Base-by-base conservation (phyloP, 176 grass and related monocot genomes). In the Oryza glumipatula region DNA sequence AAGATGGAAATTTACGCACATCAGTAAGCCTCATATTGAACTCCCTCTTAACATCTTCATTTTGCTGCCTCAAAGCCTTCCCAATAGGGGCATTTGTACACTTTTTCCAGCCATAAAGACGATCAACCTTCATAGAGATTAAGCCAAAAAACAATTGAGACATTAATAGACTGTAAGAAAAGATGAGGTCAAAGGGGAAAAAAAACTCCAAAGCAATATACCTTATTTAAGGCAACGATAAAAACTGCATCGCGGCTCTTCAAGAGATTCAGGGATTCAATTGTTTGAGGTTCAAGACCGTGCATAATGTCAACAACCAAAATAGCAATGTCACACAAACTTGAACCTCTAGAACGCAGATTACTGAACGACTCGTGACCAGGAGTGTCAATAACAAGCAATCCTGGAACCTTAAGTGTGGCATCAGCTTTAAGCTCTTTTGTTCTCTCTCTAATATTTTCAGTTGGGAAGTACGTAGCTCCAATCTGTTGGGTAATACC, bases 391-490 rank as follows among this genome's bases (percentile, higher is more conserved):
- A 98, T 98, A 73, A 98, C 95, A 88, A 98, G 90, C 81, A 95
- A 85, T 33, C 95, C 95, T 75, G 95, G 95, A 84, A 95, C 93
- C 87, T 98, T 95, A 16, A 98, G 85, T 63, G 88, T 95, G 66
- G 95, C 91, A 94, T 98, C 93, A 58, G 91, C 93, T 90, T 98
- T 98, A 66, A 98, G 76, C 85, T 93, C 89, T 74, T 67, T 95
- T 30, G 96, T 98, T 87, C 96, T 98, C 83, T 98, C 96, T 82
- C 96, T 95, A 80, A 98, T 98, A 71, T 98, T 98, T 85, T 98
- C 96, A 56, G 91, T 93, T 58, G 93, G 95, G 85, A 98, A 95
- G 88, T 98, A 95, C 3, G 95, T 95, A 3, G 95, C 95, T 9
- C 95, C 93, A 71, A 98, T 98, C 75, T 98, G 95, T 83, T 98